Percentiles rank a stretch among this genome's conserved stretches.
These are phyloP conservation scores for Elsinoe batatas DNA, from an alignment of 2,329 filamentous ascomycete genomes.

Conservation along the genomic window DNA sequence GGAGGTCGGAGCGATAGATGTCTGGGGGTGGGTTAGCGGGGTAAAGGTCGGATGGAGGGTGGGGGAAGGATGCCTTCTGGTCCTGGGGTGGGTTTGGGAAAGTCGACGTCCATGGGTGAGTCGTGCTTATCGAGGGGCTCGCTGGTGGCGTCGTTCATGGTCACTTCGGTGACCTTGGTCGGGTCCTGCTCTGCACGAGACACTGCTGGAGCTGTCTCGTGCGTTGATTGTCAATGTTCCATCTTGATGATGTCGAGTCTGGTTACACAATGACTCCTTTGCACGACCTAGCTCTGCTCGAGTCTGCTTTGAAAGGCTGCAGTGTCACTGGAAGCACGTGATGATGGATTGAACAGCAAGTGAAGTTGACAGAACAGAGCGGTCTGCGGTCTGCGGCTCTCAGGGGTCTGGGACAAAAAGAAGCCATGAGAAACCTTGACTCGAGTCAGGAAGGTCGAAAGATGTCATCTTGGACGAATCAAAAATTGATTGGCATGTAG, in stretches of 20 bases:
- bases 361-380: neutral
- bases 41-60: neutral
- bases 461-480: constrained; percentile 3
- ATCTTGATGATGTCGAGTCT: constrained; percentile 27
- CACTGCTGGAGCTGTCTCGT: neutral
- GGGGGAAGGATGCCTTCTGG: neutral
- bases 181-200: constrained; percentile 4
- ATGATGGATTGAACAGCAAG: neutral
- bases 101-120: constrained; percentile 12
- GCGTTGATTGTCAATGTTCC: constrained; percentile 12
- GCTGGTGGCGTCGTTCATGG: neutral
- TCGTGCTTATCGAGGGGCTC: neutral
- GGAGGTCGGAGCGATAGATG: constrained; percentile 14
- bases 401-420: neutral
- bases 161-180: neutral
- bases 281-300: neutral
- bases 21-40: neutral
- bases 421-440: neutral
- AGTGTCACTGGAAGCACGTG: neutral
- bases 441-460: constrained; percentile 3
- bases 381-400: neutral
- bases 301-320: neutral
- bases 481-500: neutral
- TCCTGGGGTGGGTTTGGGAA: neutral
- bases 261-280: neutral